Evolutionary conservation across 2,329 filamentous ascomycete genomes (phyloP).

Genomic region (Diplodia seriata): DNA sequence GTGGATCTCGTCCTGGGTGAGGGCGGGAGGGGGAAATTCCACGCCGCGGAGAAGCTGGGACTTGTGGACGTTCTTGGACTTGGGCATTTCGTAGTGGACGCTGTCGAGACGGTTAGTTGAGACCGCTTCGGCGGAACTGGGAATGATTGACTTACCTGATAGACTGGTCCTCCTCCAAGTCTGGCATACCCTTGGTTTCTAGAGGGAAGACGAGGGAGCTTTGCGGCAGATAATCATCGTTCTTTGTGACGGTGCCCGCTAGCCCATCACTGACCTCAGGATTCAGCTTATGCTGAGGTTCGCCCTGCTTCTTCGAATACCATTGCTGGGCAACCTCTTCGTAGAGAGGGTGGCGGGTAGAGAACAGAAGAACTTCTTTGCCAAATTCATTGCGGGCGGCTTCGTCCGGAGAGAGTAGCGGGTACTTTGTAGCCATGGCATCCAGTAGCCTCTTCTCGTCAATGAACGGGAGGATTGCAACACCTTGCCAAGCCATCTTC

Average conservation of each 20-base stretch:
- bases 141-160: slow-evolving; percentile 68
- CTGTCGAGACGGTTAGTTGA: slow-evolving; percentile 52
- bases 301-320: slow-evolving; percentile 85
- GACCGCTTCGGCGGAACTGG: slow-evolving; percentile 41
- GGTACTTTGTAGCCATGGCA: slow-evolving; percentile 84
- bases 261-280: slow-evolving; percentile 77
- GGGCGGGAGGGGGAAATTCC: slow-evolving; percentile 71
- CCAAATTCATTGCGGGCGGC: slow-evolving; percentile 78
- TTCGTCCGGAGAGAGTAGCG: slow-evolving; percentile 78
- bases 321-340: slow-evolving; percentile 83
- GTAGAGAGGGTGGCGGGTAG: slow-evolving; percentile 84
- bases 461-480: slow-evolving; percentile 93
- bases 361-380: slow-evolving; percentile 81
- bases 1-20: slow-evolving; percentile 79
- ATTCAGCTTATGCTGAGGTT: slow-evolving; percentile 73
- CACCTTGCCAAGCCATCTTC: slow-evolving; percentile 98
- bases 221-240: slow-evolving; percentile 84
- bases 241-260: slow-evolving; percentile 80
- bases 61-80: slow-evolving; percentile 77
- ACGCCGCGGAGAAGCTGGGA: slow-evolving; percentile 92
- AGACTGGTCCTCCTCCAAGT: slow-evolving; percentile 83
- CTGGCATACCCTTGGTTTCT: slow-evolving; percentile 72
- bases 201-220: slow-evolving; percentile 81
- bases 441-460: slow-evolving; percentile 84
- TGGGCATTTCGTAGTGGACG: slow-evolving; percentile 85